Evolutionary conservation across 139 green algal species (phyloP), one percentile per base, ranked within the genome.

Genomic region (Trebouxia sp.): DNA sequence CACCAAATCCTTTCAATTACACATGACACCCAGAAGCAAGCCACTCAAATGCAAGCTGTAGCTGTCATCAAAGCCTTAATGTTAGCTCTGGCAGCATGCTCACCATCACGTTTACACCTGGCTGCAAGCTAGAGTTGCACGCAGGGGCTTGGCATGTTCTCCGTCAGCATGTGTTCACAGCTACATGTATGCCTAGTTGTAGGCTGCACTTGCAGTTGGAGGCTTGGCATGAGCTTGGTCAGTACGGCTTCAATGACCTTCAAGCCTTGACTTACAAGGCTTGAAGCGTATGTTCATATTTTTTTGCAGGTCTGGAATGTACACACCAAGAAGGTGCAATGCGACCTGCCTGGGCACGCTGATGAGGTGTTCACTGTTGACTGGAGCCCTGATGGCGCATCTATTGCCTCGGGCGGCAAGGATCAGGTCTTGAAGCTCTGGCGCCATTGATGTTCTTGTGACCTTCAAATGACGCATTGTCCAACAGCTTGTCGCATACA

Each of bases 371-470:
- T 95, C 84, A 87, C 90, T 11, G 93, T 98, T 37, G 96, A 98
- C 83, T 99, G 96, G 97, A 93, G 88, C 53, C 94, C 96, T 20
- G 87, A 97, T 65, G 96, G 95, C 41, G 81, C 62, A 7, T 91
- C 88, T 10, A 97, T 98, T 39, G 97, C 95, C 3, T 96, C 90
- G 3, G 97, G 97, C 0, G 96, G 97, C 30, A 98, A 98, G 84
- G 97, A 99, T 87, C 86, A 87, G 47, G 92, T 98, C 28, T 82
- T 99, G 35, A 97, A 98, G 85, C 87, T 99, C 0, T 99, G 97
- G 97, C 79, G 91, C 48, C 85, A 96, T 56, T 97, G 70, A 80
- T 26, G 47, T 17, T 53, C 1, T 6, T 17, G 20, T 53, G 47
- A n/a, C n/a, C n/a, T n/a, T n/a, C n/a, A n/a, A n/a, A n/a, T n/a